Base-by-base conservation (phyloP, 2,329 filamentous ascomycete species). In the Escovopsis weberi region DNA sequence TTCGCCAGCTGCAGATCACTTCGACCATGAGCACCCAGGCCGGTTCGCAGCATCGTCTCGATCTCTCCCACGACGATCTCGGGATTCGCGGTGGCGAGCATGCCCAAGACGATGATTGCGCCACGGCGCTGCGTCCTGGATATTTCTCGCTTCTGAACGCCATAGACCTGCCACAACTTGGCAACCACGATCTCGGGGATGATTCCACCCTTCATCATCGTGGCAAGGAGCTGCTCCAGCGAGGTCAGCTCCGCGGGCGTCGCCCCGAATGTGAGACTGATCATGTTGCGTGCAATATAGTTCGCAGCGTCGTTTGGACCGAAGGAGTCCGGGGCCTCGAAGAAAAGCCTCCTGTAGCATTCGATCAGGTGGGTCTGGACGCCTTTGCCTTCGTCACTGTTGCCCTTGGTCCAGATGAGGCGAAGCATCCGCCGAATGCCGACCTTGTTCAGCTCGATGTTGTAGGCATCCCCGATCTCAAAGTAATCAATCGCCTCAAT, bases 401-500 rank as follows among this genome's bases (percentile, higher is more conserved):
- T 98, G 52, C 91, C 89, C 65, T 98, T 98, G 49, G 91, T 98
- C 91, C 91, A 98, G 60, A 98, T 98, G 18, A 98, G 71, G 42
- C 89, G 81, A 48, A 98, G 72, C 91, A 98, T 98, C 44, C 87
- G 82, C 45, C 89, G 78, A 55, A 98, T 96, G 44, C 93, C 91
- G 12, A 82, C 66, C 60, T 94, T 88, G 56, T 93, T 87, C 51
- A 91, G 85, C 59, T 95, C 85, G 45, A 98, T 82, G 60, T 93
- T 91, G 70, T 96, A 96, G 6, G 88, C 89, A 59, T 98, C 88
- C 37, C 91, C 82, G 37, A 94, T 78, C 52, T 93, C 87, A 52
- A 98, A 94, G 63, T 93, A 98, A 59, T 98, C 91, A 79, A 98
- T 98, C 12, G 93, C 91, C 60, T 98, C 93, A 48, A 98, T 94